A percentile compares a stretch with the other conserved stretches of the same genome.
Conservation (phyloP, 495 filamentous ascomycete species). For the Aspergillus avenaceus region DNA sequence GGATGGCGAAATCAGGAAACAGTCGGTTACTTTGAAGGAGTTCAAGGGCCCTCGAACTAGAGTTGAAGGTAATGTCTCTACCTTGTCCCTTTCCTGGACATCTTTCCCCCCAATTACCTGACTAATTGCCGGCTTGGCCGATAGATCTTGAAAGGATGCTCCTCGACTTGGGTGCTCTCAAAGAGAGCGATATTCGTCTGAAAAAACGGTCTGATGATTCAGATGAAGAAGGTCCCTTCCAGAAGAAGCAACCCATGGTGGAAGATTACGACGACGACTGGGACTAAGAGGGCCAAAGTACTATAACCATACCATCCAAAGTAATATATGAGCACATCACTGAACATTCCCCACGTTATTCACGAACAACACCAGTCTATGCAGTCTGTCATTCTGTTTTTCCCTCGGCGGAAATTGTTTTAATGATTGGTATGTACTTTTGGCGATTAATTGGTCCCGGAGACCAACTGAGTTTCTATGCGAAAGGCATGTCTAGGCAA, state of each 20-base stretch:
- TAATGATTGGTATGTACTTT: too few species aligned
- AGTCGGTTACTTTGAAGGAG: constrained; percentile 80
- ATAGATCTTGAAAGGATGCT: constrained; percentile 69
- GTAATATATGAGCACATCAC: not conserved
- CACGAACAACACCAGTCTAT: not conserved
- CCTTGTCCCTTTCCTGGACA: not conserved
- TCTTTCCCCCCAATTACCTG: not conserved
- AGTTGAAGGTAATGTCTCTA: constrained; percentile 46
- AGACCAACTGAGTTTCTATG: too few species aligned
- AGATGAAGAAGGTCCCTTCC: constrained; percentile 48
- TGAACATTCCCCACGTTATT: not conserved
- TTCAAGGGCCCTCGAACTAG: constrained; percentile 66
- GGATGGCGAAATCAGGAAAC: constrained; percentile 85
- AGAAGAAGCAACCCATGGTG: constrained; percentile 38
- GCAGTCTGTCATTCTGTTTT: not conserved
- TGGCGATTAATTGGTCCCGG: too few species aligned
- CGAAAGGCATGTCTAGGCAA: too few species aligned
- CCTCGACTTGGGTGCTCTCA: constrained; percentile 75
- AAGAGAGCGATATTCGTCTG: constrained; percentile 72
- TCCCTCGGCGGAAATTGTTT: too few species aligned
- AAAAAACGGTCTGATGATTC: constrained; percentile 56
- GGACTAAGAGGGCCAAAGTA: constrained; percentile 49
- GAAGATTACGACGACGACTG: constrained; percentile 74
- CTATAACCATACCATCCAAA: not conserved
- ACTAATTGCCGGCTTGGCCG: not conserved